Evolutionary conservation across 1,284 basidiomycete genomes (phyloP).

Genomic region (Meripilus lineatus): DNA sequence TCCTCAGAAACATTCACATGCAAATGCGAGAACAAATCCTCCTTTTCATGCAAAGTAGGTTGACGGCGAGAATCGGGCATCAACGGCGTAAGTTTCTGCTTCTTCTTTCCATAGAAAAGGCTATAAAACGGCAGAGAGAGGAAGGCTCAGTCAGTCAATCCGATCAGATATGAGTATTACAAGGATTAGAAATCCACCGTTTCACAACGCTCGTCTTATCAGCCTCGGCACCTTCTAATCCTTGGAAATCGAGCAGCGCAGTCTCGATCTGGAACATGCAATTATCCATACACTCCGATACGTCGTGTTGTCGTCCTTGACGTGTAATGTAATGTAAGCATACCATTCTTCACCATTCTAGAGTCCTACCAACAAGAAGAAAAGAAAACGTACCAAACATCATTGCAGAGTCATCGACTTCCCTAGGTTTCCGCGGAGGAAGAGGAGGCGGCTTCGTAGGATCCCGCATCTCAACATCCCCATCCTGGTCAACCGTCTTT

Average conservation of each 20-base stretch:
- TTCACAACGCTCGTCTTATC: constrained; percentile 76
- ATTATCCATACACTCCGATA: constrained; percentile 98
- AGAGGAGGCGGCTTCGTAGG: constrained; percentile 48
- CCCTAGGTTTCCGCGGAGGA: constrained; percentile 56
- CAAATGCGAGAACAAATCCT: constrained; percentile 90
- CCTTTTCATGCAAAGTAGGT: constrained; percentile 73
- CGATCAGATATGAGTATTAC: neutral
- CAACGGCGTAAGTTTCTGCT: constrained; percentile 69
- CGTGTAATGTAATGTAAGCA: neutral
- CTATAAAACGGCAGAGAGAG: constrained; percentile 33
- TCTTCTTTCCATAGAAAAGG: constrained; percentile 80
- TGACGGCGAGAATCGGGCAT: constrained; percentile 39
- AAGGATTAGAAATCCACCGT: constrained; percentile 42
- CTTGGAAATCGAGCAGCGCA: constrained; percentile 77
- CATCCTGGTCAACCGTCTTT: constrained; percentile 22
- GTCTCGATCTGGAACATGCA: constrained; percentile 98
- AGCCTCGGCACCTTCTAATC: constrained; percentile 45
- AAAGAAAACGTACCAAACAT: constrained; percentile 73
- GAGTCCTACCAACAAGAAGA: no score
- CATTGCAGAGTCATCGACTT: constrained; percentile 71
- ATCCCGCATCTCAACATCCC: constrained; percentile 44
- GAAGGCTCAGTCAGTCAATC: neutral
- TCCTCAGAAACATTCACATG: constrained; percentile 92
- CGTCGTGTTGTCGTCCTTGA: constrained; percentile 98
- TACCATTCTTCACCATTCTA: neutral